Base-by-base conservation (phyloP, 805 yeast genomes). In the Candida quercuum region DNA sequence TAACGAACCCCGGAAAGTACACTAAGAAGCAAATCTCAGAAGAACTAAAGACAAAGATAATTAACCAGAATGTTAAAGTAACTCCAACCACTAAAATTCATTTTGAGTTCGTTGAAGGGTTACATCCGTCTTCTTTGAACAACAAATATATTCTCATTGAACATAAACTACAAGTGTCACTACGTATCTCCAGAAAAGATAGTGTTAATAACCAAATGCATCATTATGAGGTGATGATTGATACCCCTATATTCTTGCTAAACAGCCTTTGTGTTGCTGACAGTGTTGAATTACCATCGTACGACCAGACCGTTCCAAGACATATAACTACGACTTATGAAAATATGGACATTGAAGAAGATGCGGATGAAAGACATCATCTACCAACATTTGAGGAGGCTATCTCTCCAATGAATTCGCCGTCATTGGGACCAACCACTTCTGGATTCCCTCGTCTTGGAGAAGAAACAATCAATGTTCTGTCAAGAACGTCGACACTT, bases 171-270 rank as follows among this genome's bases (percentile, higher is more conserved):
- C 93, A 84, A 54, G 70, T 84, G 5, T 76, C 83, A 48, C 71
- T 84, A 39, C 64, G 93, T 39, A 75, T 84, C 20, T 75, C 85
- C 11, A 77, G 72, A 47, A 77, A 77, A 1, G 83, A 79, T 41
- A 69, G 74, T 0, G 54, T 59, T 4, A 61, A 59, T 27, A 45
- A 48, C 5, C 74, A 72, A 43, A 59, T 76, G 62, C 87, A 81
- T 49, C 89, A 84, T 55, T 84, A 79, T 51, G 94, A 84, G 48
- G 89, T 84, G 16, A 75, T 84, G 31, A 82, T 84, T 28, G 93
- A 84, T 52, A 82, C 91, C 0, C 93, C 93, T 0, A 66, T 84
- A 26, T 68, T 72, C 22, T 54, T 76, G 15, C 61, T 74, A n/a
- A 71, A 78, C 11, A 63, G 62, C 24, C 46, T 58, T 3, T 69